Percentiles rank a stretch among this genome's conserved stretches.
These are phyloP conservation scores for Lactarius indigo DNA, from an alignment of 768 basidiomycete species.

Conservation along the genomic window DNA sequence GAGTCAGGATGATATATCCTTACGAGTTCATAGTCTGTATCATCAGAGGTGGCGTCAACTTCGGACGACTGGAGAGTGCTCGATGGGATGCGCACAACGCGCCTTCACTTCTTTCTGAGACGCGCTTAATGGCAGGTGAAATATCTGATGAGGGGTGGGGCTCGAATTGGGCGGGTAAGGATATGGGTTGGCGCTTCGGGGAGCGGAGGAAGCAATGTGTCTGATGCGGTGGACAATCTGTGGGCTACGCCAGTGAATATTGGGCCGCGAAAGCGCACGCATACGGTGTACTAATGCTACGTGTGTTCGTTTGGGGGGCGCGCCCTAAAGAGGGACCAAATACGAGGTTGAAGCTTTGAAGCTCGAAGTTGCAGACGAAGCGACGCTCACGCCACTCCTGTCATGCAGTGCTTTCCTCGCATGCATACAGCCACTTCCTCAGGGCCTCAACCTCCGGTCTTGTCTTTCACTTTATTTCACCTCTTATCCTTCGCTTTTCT, in stretches of 20 bases:
- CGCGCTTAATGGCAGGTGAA: constrained; percentile 37
- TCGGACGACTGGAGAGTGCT: constrained; percentile 17
- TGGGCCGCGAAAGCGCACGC: neutral
- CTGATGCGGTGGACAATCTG: neutral
- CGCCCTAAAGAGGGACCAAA: no score
- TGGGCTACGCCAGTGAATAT: neutral
- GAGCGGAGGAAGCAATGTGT: constrained; percentile 12
- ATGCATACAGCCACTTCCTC: no score
- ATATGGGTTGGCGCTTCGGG: constrained; percentile 32
- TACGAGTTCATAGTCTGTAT: constrained; percentile 75
- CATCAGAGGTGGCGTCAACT: neutral
- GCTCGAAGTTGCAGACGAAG: no score
- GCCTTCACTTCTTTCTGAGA: constrained; percentile 37
- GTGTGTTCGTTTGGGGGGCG: neutral
- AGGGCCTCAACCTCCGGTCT: no score
- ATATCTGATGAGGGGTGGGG: constrained; percentile 40
- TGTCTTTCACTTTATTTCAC: no score
- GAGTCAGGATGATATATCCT: constrained; percentile 78
- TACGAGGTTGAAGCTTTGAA: no score
- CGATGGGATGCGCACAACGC: constrained; percentile 33
- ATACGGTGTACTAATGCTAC: neutral
- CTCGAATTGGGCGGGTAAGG: constrained; percentile 34
- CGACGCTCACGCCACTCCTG: no score
- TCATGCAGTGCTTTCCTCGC: no score
- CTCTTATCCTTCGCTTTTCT: no score